Evolutionary conservation across 805 yeast genomes (phyloP).

Genomic region (Candida morakotiae): DNA sequence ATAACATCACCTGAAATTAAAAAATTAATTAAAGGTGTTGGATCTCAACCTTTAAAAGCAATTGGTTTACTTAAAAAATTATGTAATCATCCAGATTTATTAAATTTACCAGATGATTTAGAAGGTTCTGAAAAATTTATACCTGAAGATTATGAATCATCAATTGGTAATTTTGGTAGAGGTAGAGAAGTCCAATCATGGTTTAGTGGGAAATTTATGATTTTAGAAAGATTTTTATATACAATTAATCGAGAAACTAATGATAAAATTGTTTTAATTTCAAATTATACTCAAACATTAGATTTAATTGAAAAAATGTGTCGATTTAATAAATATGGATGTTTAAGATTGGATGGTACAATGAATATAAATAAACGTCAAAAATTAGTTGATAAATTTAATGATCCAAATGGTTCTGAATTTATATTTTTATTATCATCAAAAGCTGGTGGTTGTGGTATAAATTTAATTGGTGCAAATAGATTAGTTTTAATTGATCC

Average conservation of each 20-base stretch:
- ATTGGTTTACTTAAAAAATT: constrained; percentile 85
- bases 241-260: constrained; percentile 76
- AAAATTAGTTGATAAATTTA: constrained; percentile 84
- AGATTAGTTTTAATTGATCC: constrained; percentile 81
- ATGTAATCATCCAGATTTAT: constrained; percentile 89
- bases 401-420: constrained; percentile 84
- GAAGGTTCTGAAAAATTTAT: constrained; percentile 60
- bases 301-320: constrained; percentile 89
- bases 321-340: constrained; percentile 67
- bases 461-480: constrained; percentile 94
- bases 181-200: constrained; percentile 71
- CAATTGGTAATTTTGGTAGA: constrained; percentile 44
- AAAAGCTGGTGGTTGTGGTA: constrained; percentile 99
- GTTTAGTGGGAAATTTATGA: constrained; percentile 82
- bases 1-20: constrained; percentile 76
- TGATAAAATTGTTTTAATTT: constrained; percentile 91
- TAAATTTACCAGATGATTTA: constrained; percentile 74
- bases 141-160: constrained; percentile 69
- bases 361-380: constrained; percentile 91
- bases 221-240: constrained; percentile 78
- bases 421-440: constrained; percentile 87
- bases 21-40: constrained; percentile 58
- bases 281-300: constrained; percentile 91
- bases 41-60: constrained; percentile 84
- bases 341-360: constrained; percentile 84